These are phyloP conservation scores for Rehmannia glutinosa DNA, from an alignment of 257 asterid genomes.

Conservation along the genomic window DNA sequence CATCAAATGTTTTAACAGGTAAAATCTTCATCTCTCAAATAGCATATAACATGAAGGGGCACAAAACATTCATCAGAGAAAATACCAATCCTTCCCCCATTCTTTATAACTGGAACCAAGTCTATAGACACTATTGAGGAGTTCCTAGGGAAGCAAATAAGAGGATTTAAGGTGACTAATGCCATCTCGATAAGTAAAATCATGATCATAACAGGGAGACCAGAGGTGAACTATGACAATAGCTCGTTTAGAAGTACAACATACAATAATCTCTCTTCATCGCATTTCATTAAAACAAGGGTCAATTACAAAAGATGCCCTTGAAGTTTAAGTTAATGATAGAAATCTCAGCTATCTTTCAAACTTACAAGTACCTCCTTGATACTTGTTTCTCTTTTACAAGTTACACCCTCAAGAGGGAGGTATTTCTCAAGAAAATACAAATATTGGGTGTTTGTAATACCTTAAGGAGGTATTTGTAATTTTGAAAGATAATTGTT, in stretches of 20 bases:
- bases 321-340: too few relatives aligned
- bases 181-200: background rate
- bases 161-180: background rate
- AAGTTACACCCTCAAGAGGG: too few relatives aligned
- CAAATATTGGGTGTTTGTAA: too few relatives aligned
- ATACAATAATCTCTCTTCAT: background rate
- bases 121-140: background rate
- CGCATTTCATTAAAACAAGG: background rate
- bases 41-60: background rate
- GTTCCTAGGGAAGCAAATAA: background rate
- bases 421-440: too few relatives aligned
- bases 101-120: background rate
- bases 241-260: background rate
- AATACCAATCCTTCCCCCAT: background rate
- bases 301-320: too few relatives aligned
- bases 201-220: background rate
- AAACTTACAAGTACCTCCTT: too few relatives aligned
- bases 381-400: too few relatives aligned
- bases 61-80: too few relatives aligned
- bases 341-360: too few relatives aligned
- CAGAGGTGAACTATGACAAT: background rate
- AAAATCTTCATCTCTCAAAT: background rate
- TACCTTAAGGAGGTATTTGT: too few relatives aligned
- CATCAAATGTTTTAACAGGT: background rate
- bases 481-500: too few relatives aligned